Base-by-base conservation (phyloP, 2,329 filamentous ascomycete genomes). In the Lomentospora prolificans region DNA sequence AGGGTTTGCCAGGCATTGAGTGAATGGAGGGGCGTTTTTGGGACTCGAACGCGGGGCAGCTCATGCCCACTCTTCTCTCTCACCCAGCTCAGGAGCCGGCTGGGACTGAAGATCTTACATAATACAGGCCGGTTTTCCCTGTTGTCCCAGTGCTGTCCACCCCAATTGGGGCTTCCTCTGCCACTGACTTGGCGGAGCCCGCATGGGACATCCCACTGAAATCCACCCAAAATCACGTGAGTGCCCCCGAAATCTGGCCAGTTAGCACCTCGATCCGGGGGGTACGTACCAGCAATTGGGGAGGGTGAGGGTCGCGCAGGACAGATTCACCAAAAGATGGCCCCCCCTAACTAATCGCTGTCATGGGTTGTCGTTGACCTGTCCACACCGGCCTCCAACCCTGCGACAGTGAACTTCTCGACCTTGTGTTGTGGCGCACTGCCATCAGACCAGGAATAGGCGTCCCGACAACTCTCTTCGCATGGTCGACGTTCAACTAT, bases 261-360 rank as follows among this genome's bases (percentile, higher is more conserved):
- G 27, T 48, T 30, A 30, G 41, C 41, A 7, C 39, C 17, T 7
- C 27, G 14, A 33, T 19, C 36, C 25, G 8, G 33, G n/a, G 24
- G 52, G 52, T 54, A 54, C 52, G 52, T 54, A 54, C 52, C 52
- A 14, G 27, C 27, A 22, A 52, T 22, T 52, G 30, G 30, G 27
- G 50, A 19, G 53, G 28, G 53, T 19, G 27, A 19, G 27, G 53
- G 24, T 44, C 53, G 39, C 53, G 41, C 53, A 55, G 53, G 53
- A 48, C 53, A 55, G 53, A 55, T 55, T 55, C 53, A 55, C 53
- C 52, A 54, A 41, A 54, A 46, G 33, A 28, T 17, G 22, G 12
- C 39, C 41, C 25, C 30, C 36, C 36, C 36, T 41, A 41, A 41
- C 33, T 33, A 33, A 33, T 33, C 6, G 30, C n/a, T 33, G n/a